Evolutionary conservation across 306 rosid genomes (phyloP).

Genomic region (Lagenaria siceraria): DNA sequence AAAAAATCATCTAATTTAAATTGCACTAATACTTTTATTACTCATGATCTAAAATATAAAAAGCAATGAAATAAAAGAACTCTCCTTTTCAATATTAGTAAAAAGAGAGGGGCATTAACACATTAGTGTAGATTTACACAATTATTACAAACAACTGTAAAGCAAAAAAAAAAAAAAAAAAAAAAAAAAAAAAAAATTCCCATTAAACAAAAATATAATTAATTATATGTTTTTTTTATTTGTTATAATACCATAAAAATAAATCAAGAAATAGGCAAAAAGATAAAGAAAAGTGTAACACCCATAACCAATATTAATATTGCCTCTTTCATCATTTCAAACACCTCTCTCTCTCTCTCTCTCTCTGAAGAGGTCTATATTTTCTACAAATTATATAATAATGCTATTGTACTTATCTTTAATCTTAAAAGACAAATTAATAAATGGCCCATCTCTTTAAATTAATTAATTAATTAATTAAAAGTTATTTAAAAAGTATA

Average conservation of each 20-base stretch:
- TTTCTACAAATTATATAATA: not conserved
- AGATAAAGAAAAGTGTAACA: not conserved
- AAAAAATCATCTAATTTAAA: not conserved
- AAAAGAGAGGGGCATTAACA: not conserved
- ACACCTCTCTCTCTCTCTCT: not conserved
- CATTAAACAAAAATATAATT: not conserved
- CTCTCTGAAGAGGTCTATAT: no score
- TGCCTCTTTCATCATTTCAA: not conserved
- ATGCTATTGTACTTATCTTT: conserved; percentile 1
- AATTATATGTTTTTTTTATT: not conserved
- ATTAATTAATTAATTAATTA: not conserved
- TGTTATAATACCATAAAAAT: not conserved
- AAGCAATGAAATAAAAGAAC: not conserved
- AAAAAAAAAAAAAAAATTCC: not conserved
- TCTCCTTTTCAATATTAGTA: not conserved
- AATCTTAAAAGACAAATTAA: not conserved
- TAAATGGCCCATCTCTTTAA: not conserved
- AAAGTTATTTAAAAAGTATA: not conserved
- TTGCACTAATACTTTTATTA: not conserved
- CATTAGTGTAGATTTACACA: not conserved
- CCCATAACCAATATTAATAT: not conserved
- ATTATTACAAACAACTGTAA: conserved; percentile 3
- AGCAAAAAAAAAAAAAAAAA: not conserved
- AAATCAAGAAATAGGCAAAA: not conserved
- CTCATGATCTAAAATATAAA: not conserved